Base-by-base conservation (phyloP, 345 rosid species). In the Rhizophora apiculata region DNA sequence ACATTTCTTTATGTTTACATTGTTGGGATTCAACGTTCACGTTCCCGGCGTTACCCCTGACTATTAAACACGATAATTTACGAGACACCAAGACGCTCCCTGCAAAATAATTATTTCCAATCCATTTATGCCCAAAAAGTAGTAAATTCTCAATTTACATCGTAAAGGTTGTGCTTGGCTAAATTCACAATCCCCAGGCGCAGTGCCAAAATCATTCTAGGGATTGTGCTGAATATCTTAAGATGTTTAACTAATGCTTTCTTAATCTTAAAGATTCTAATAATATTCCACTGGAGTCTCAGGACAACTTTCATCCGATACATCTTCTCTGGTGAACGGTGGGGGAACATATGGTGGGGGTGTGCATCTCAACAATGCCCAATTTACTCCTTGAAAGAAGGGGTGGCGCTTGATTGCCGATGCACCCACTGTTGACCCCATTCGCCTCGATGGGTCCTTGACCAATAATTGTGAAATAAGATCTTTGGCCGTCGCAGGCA, bases 291-390 rank as follows among this genome's bases (percentile, higher is more conserved):
- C 92, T 4, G 83, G 85, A 59, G 93, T 86, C 65, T 82, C 84
- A 4, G 87, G 87, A 84, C 89, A 82, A 65, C 88, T 84, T 36
- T 88, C 92, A 72, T 88, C 88, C 2, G 89, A 83, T 31, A 86
- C 88, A 73, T 74, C 76, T 18, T 84, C 89, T 83, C 70, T 82
- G 52, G 82, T 78, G 73, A 82, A 88, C 4, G 95, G 85, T 0
- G 88, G 87, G 37, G 97, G 98, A n/a, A 85, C 72, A 81, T 81
- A 87, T 2, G 98, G 97, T 15, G 96, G 96, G 46, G 60, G 60
- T 20, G 89, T 85, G 68, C 99, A 89, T 82, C 96, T 83, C 78
- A 94, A 76, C 87, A 92, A 72, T 8, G 97, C 99, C 97, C 96
- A 92, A 63, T 87, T 94, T 49, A 92, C 88, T 69, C 97, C 97